These are phyloP conservation scores for Neonothopanus nambi DNA, from an alignment of 1,284 basidiomycete genomes.

Conservation along the genomic window DNA sequence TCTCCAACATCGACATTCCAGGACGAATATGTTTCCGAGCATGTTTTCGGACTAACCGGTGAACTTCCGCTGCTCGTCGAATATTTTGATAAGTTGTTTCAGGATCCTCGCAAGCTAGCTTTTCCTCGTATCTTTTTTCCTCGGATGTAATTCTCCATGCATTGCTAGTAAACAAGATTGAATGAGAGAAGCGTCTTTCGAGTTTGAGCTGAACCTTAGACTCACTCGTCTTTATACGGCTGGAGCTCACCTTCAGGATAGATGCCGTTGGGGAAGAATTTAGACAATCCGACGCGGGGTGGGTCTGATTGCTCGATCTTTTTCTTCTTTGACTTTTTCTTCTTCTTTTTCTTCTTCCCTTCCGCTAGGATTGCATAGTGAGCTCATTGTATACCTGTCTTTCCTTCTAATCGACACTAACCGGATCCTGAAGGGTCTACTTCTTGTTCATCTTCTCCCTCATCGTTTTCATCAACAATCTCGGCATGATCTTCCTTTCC, in stretches of 20 bases:
- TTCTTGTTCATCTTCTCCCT: conserved; percentile 58
- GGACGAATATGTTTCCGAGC: conserved; percentile 86
- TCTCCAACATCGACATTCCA: conserved; percentile 94
- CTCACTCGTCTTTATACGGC: conserved; percentile 88
- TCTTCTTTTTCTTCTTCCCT: conserved; percentile 87
- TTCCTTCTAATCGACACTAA: neutral
- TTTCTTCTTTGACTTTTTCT: conserved; percentile 91
- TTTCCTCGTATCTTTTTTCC: conserved; percentile 87
- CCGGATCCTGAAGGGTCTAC: conserved; percentile 34
- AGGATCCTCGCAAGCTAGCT: conserved; percentile 75
- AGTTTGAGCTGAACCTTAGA: conserved; percentile 14
- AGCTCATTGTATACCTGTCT: neutral
- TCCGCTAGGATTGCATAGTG: conserved; percentile 31
- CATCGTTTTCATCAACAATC: conserved; percentile 80
- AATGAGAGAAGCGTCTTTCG: neutral
- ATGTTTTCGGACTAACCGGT: conserved; percentile 87
- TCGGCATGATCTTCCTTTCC: conserved; percentile 17
- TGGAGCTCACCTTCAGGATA: conserved; percentile 94
- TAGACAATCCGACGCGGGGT: conserved; percentile 88
- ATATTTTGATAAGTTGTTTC: conserved; percentile 86
- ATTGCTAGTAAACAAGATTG: conserved; percentile 53
- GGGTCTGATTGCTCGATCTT: conserved; percentile 85
- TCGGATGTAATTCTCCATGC: conserved; percentile 87
- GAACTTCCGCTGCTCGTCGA: conserved; percentile 93
- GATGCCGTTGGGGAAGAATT: conserved; percentile 83